A percentile compares a stretch with the other conserved stretches of the same genome.
Conservation (phyloP, 345 rosid species). For the Noccaea bulbosa region DNA sequence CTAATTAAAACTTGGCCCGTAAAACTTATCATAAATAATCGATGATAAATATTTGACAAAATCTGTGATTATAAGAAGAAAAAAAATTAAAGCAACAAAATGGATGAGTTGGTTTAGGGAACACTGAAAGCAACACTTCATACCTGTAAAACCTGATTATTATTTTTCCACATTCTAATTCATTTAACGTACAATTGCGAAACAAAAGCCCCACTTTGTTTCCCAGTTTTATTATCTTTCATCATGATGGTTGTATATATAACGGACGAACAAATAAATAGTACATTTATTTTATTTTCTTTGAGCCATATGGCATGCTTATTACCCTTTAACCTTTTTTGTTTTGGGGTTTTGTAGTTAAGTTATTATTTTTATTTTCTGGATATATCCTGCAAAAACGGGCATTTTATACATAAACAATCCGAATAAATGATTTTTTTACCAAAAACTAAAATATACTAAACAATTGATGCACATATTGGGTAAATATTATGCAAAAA, state of each 20-base stretch:
- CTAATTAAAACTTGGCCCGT: no score
- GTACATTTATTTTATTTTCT: not conserved
- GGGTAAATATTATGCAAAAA: no score
- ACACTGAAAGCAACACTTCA: constrained; percentile 21
- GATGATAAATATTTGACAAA: no score
- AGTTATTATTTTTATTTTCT: not conserved
- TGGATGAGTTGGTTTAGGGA: no score
- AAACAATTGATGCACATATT: no score
- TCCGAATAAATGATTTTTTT: no score
- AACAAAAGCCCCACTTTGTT: constrained; percentile 18
- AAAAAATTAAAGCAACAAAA: no score
- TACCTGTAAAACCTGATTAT: not conserved
- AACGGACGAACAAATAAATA: not conserved
- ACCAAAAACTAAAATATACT: no score
- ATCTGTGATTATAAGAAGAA: no score
- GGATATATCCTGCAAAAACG: not conserved
- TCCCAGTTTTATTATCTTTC: not conserved
- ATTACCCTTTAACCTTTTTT: not conserved
- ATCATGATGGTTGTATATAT: constrained; percentile 7
- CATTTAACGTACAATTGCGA: not conserved
- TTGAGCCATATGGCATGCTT: not conserved
- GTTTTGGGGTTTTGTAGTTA: no score
- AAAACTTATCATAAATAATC: no score
- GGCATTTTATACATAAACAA: no score
- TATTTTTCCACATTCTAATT: constrained; percentile 3